Evolutionary conservation across 2,329 filamentous ascomycete genomes (phyloP).

Genomic region (Rhytidhysteron rufulum): DNA sequence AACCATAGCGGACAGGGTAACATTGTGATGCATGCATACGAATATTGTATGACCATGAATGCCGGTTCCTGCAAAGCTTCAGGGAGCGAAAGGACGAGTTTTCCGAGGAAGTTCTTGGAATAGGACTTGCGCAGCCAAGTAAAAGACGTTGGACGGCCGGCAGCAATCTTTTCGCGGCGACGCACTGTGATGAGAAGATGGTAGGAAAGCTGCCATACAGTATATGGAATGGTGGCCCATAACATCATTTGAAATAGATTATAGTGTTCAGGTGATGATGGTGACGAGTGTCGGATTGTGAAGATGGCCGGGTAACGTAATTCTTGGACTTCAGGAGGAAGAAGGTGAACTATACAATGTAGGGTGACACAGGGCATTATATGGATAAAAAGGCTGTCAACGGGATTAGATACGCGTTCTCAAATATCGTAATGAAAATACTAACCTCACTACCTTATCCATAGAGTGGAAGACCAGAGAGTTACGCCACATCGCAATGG

Average conservation of each 20-base stretch:
- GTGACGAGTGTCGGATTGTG: conserved; percentile 65
- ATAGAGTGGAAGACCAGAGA: conserved; percentile 97
- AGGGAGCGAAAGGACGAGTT: conserved; percentile 75
- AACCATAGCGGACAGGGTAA: conserved; percentile 95
- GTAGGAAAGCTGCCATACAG: conserved; percentile 87
- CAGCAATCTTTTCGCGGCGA: conserved; percentile 91
- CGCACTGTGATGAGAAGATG: conserved; percentile 95
- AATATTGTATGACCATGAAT: conserved; percentile 96
- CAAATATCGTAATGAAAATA: conserved; percentile 1
- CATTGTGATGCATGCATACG: conserved; percentile 88
- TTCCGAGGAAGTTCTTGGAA: conserved; percentile 83
- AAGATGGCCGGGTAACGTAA: conserved; percentile 80
- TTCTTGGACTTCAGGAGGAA: conserved; percentile 61
- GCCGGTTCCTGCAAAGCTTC: conserved; percentile 73
- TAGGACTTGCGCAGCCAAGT: conserved; percentile 95
- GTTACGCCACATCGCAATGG: conserved; percentile 99
- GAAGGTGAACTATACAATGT: conserved; percentile 85
- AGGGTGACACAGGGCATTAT: conserved; percentile 97
- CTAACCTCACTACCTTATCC: conserved; percentile 87
- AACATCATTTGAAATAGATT: conserved; percentile 78
- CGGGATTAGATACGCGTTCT: conserved; percentile 7
- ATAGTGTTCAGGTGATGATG: conserved; percentile 76
- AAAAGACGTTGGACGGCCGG: conserved; percentile 91
- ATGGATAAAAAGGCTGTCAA: conserved; percentile 82
- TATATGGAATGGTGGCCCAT: conserved; percentile 92